Base-by-base conservation (phyloP, 805 yeast genomes). In the Saccharomycopsis amapae region DNA sequence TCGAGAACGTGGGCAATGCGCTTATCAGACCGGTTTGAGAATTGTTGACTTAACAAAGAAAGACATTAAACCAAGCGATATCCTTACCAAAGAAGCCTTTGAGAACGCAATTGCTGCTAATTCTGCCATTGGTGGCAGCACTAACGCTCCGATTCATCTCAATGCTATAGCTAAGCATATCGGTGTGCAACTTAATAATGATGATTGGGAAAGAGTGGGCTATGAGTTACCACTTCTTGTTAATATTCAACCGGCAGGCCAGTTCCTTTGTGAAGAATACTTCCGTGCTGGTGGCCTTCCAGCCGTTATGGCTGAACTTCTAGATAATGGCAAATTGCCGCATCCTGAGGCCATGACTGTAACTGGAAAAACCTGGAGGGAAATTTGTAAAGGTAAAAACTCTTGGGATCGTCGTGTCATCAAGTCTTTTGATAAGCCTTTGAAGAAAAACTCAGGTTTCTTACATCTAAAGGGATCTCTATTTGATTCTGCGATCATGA, bases 401-500 rank as follows among this genome's bases (percentile, higher is more conserved):
- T 34, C 56, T 4, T 30, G 36, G 23, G 54, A 56, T 36, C 18
- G 52, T 18, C 28, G 48, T 26, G 57, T 56, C 15, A 56, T 56
- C 39, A 50, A 48, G 41, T 45, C 52, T 5, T 55, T 44, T 39
- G 45, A 41, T 30, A 32, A 42, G 25, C 59, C 60, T 13, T 19
- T 57, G 46, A 53, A 49, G 23, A 17, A 10, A 7, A 30, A 52
- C 18, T 56, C 58, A 17, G 60, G 60, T 15, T 57, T 57, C 41
- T 40, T 57, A 24, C 54, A 57, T 38, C 48, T 57, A n/a, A 54
- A 51, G 38, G 60, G 60, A 7, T 46, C 54, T 9, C 39, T 57
- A 15, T 57, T 57, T 46, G 57, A 57, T 34, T 54, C 58, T 22
- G 60, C 60, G 2, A 57, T 57, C 17, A 57, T 57, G 60, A 57